Evolutionary conservation across 768 basidiomycete species (phyloP).

Genomic region (Cystobasidium tubakii): DNA sequence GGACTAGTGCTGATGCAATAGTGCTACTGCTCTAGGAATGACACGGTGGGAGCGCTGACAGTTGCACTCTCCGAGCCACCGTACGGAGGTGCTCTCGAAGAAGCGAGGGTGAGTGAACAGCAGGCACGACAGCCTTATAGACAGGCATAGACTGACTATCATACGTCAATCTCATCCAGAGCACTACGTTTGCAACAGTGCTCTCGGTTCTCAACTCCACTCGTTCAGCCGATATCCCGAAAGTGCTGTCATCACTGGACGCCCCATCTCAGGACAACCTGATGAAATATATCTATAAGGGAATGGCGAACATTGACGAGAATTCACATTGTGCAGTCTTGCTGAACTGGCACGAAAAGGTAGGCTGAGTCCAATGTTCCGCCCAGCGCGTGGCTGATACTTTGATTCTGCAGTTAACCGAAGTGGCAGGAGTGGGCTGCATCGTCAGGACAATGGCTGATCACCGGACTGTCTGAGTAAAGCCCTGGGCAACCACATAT

Average conservation of each 20-base stretch:
- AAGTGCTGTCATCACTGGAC: conserved; percentile 62
- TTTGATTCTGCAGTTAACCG: conserved; percentile 65
- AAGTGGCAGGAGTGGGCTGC: conserved; percentile 85
- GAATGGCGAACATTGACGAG: conserved; percentile 57
- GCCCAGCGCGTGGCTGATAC: not conserved
- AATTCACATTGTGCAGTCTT: conserved; percentile 57
- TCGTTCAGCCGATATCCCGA: conserved; percentile 74
- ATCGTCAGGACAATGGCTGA: conserved; percentile 82
- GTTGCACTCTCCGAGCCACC: conserved; percentile 30
- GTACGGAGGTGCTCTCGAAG: conserved; percentile 31
- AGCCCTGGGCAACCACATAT: not conserved
- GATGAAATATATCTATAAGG: conserved; percentile 98
- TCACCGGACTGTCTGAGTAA: conserved; percentile 55
- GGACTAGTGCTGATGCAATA: not conserved
- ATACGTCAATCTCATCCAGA: conserved; percentile 52
- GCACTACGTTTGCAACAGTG: conserved; percentile 69
- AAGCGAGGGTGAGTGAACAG: conserved; percentile 8
- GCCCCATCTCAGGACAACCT: conserved; percentile 61
- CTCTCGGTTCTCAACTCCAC: conserved; percentile 88
- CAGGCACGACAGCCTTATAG: not conserved
- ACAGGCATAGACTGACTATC: not conserved
- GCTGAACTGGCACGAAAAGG: conserved; percentile 95
- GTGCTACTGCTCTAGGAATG: conserved; percentile 9
- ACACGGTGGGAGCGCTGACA: conserved; percentile 19
- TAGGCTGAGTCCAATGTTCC: conserved; percentile 48